Conservation (phyloP, 2,329 filamentous ascomycete species). For the Endoconidiophora polonica region DNA sequence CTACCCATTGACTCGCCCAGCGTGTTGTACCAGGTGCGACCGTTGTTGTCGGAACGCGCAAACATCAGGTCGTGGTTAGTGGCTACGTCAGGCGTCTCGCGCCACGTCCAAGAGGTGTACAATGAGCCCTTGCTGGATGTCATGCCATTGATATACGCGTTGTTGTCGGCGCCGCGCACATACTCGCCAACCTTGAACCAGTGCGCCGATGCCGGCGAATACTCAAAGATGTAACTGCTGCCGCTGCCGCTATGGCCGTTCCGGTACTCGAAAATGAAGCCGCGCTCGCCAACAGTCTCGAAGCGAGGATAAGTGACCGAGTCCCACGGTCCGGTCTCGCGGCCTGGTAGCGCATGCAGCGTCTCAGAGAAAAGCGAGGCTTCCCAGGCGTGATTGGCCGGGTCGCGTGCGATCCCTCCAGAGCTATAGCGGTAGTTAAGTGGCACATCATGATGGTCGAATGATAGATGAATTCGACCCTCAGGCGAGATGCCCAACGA, state of each 20-base stretch:
- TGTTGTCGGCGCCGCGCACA: conserved; percentile 14
- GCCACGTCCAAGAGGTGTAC: conserved; percentile 14
- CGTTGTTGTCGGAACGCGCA: conserved; percentile 13
- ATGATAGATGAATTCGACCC: conserved; percentile 15
- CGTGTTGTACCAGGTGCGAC: conserved; percentile 14
- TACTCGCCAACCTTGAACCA: conserved; percentile 14
- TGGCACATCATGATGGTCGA: conserved; percentile 16
- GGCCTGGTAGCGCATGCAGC: conserved; percentile 13
- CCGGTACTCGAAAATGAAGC: conserved; percentile 15
- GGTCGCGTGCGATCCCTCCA: conserved; percentile 10
- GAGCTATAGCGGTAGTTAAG: conserved; percentile 15
- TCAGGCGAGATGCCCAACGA: conserved; percentile 15
- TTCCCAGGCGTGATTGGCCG: conserved; percentile 10
- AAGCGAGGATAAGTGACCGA: conserved; percentile 16
- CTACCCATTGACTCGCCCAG: conserved; percentile 8
- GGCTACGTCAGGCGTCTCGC: conserved; percentile 14
- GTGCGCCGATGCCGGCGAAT: conserved; percentile 5
- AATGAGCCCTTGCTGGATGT: conserved; percentile 10
- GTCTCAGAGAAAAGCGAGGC: conserved; percentile 13
- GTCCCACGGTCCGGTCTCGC: conserved; percentile 10
- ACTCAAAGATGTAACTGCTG: conserved; percentile 15
- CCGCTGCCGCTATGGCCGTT: conserved; percentile 15
- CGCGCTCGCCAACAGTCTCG: conserved; percentile 11
- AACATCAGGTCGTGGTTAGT: conserved; percentile 15
- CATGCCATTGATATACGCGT: conserved; percentile 16